phyloP scores from a whole-genome alignment of 2,329 filamentous ascomycete species.

The Falciphora oryzae region DNA sequence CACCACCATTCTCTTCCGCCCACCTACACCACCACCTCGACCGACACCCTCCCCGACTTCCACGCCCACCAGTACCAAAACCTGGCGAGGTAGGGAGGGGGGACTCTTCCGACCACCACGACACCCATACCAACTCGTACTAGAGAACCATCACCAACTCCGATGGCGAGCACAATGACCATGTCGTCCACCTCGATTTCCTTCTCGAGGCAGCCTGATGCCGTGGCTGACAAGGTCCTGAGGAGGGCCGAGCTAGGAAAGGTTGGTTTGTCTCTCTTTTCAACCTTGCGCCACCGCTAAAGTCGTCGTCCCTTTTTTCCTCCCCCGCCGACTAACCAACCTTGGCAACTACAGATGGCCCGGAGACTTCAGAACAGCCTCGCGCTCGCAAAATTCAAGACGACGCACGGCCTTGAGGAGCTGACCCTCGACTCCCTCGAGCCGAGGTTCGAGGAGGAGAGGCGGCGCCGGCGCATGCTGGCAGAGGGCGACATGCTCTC shows the following conservation, averaged over 20 bases:
- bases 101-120: neutral
- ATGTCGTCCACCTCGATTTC: constrained; percentile 52
- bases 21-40: neutral
- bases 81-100: constrained; percentile 2
- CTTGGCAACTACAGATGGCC: constrained; percentile 64
- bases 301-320: constrained; percentile 2
- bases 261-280: constrained; percentile 39
- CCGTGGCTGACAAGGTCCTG: constrained; percentile 62
- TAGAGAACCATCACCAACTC: neutral
- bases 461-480: constrained; percentile 65
- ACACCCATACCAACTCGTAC: neutral
- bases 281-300: constrained; percentile 4
- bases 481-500: constrained; percentile 70
- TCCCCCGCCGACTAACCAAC: neutral
- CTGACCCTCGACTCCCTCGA: constrained; percentile 81
- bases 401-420: constrained; percentile 91
- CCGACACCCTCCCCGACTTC: neutral
- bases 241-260: constrained; percentile 71
- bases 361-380: constrained; percentile 88
- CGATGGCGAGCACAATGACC: constrained; percentile 25
- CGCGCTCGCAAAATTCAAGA: constrained; percentile 94
- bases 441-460: constrained; percentile 73
- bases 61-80: constrained; percentile 1
- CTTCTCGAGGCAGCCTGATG: constrained; percentile 58
- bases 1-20: neutral